Percentiles rank a stretch among this genome's conserved stretches.
Evolutionary conservation across 2,329 filamentous ascomycete species (phyloP).

Genomic region (Alternaria ethzedia): DNA sequence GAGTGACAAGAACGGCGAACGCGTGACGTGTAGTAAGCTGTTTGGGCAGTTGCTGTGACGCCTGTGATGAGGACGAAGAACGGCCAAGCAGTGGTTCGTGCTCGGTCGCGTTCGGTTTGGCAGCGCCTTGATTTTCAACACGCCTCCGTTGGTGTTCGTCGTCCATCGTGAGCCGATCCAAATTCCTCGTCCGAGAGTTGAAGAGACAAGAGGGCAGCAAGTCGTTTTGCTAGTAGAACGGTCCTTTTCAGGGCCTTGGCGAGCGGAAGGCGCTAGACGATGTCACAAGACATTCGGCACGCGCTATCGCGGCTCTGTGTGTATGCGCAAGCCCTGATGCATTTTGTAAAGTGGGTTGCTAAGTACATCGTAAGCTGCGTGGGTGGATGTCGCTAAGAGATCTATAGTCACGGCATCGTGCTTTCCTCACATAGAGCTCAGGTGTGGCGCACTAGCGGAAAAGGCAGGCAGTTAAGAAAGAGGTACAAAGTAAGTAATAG

Average conservation of each 20-base stretch:
- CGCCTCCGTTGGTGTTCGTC: background rate
- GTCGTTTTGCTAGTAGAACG: background rate
- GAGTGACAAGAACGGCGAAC: conserved; percentile 67
- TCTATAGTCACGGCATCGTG: background rate
- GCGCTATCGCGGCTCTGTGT: background rate
- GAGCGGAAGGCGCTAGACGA: background rate
- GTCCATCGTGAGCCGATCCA: background rate
- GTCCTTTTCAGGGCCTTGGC: background rate
- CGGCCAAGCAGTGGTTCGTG: conserved; percentile 35
- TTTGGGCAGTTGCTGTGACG: conserved; percentile 21
- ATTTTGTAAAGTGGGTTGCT: background rate
- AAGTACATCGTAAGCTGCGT: background rate
- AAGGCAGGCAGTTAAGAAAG: background rate
- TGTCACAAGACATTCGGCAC: conserved; percentile 1
- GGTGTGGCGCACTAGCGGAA: background rate
- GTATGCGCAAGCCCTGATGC: background rate
- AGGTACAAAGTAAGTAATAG: too few relatives aligned
- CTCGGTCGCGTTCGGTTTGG: conserved; percentile 26
- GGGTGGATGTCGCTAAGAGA: background rate
- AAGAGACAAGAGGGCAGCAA: background rate
- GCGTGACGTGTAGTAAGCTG: conserved; percentile 48
- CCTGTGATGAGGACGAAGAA: conserved; percentile 19
- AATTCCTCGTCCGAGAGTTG: background rate
- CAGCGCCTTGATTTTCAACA: conserved; percentile 7
- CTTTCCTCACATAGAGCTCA: background rate